Conservation (phyloP, 2,329 filamentous ascomycete species). For the Pseudocercospora crystallina region DNA sequence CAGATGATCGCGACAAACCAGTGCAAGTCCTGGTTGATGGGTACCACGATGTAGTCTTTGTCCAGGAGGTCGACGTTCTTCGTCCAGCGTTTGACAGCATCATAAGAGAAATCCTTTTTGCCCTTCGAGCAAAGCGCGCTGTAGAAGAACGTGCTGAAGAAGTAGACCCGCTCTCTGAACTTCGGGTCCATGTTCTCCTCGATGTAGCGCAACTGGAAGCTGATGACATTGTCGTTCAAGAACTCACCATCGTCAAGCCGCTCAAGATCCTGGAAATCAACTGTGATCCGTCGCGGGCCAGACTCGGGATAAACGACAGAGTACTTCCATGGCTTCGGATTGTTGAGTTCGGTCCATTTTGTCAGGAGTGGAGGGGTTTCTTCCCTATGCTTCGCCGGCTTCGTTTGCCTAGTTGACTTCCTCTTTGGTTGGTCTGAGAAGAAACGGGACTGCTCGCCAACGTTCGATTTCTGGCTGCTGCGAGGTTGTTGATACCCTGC, state of each 20-base stretch:
- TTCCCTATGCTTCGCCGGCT: slow-evolving; percentile 5
- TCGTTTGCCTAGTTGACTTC: slow-evolving; percentile 23
- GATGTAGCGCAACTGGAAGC: slow-evolving; percentile 70
- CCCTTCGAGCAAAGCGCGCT: slow-evolving; percentile 64
- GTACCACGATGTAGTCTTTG: slow-evolving; percentile 87
- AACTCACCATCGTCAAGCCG: slow-evolving; percentile 81
- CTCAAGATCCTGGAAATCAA: slow-evolving; percentile 70
- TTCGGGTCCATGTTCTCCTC: slow-evolving; percentile 32
- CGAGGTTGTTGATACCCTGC: slow-evolving; percentile 1
- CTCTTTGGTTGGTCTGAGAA: slow-evolving; percentile 8
- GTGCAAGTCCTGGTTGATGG: slow-evolving; percentile 80
- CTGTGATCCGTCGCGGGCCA: slow-evolving; percentile 58
- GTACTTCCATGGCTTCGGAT: slow-evolving; percentile 29
- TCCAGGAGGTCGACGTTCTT: slow-evolving; percentile 73
- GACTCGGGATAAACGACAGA: slow-evolving; percentile 64
- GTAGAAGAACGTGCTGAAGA: slow-evolving; percentile 94
- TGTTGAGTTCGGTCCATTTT: slow-evolving; percentile 28
- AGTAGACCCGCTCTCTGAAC: slow-evolving; percentile 64
- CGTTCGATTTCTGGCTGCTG: not conserved
- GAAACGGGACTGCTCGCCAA: slow-evolving; percentile 1
- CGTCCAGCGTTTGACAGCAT: slow-evolving; percentile 85
- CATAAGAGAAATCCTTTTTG: slow-evolving; percentile 69
- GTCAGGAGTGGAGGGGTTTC: slow-evolving; percentile 12
- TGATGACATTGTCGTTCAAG: slow-evolving; percentile 89
- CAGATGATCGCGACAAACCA: slow-evolving; percentile 97